Conservation (phyloP, 345 rosid genomes). For the Crucihimalaya himalaica region DNA sequence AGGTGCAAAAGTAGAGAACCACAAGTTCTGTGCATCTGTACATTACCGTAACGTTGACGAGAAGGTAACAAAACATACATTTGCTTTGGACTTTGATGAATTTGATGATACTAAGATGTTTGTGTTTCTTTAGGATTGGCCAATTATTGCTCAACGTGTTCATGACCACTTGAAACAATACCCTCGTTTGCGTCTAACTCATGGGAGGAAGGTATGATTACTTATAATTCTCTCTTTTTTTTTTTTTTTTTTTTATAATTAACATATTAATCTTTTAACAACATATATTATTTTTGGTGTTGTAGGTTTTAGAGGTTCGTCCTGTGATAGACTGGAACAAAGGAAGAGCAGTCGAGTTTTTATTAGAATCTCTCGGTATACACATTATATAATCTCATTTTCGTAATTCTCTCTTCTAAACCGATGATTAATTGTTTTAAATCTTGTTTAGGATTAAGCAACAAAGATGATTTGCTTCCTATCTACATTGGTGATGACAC, state of each 20-base stretch:
- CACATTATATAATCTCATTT: conserved; percentile 17
- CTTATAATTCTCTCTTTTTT: background rate
- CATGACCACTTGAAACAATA: conserved; percentile 77
- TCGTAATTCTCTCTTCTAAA: background rate
- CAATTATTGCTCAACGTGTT: conserved; percentile 73
- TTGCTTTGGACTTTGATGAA: background rate
- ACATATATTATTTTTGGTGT: background rate
- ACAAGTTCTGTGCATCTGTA: conserved; percentile 90
- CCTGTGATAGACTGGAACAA: conserved; percentile 93
- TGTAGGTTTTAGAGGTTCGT: conserved; percentile 94
- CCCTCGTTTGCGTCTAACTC: conserved; percentile 79
- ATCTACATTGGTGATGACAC: conserved; percentile 85
- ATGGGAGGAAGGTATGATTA: conserved; percentile 81
- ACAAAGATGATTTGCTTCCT: conserved; percentile 73
- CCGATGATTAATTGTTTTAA: background rate
- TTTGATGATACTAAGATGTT: background rate
- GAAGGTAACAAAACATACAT: conserved; percentile 52
- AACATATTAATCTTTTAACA: background rate
- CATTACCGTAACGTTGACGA: conserved; percentile 97
- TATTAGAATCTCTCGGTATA: conserved; percentile 86
- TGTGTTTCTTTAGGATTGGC: conserved; percentile 64
- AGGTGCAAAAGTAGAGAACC: conserved; percentile 87
- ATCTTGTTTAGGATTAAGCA: conserved; percentile 54
- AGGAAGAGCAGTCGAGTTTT: conserved; percentile 92
- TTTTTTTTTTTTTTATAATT: background rate